Evolutionary conservation across 306 rosid species (phyloP).

Genomic region (Senna tora): DNA sequence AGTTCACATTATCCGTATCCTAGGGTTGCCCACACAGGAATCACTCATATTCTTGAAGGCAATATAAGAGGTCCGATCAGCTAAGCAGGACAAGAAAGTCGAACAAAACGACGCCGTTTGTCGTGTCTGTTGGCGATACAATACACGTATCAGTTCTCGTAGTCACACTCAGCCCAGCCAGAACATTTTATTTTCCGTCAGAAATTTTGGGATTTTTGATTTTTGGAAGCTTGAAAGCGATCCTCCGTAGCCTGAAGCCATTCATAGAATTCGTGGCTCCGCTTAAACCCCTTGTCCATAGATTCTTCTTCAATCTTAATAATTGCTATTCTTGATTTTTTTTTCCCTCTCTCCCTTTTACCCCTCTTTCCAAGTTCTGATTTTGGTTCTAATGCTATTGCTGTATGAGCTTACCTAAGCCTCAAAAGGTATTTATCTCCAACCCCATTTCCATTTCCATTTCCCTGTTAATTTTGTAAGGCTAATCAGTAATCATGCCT

Average conservation of each 20-base stretch:
- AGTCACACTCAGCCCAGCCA: conserved; percentile 13
- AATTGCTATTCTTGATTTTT: neutral
- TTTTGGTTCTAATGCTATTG: conserved; percentile 1
- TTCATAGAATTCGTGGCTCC: conserved; percentile 46
- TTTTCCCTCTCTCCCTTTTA: neutral
- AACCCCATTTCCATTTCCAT: conserved; percentile 1
- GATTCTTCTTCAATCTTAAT: conserved; percentile 5
- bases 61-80: neutral
- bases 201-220: conserved; percentile 13
- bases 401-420: conserved; percentile 12
- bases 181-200: neutral
- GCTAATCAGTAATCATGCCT: no score
- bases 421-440: conserved; percentile 34
- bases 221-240: conserved; percentile 39
- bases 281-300: conserved; percentile 28
- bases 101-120: conserved; percentile 17
- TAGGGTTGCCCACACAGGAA: neutral
- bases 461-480: conserved; percentile 6
- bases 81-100: neutral
- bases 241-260: conserved; percentile 41
- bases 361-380: neutral
- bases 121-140: neutral
- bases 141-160: neutral
- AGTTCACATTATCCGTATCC: neutral
- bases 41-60: neutral